phyloP scores from a whole-genome alignment of 1,139 yeast species.

The Pichia sp. region DNA sequence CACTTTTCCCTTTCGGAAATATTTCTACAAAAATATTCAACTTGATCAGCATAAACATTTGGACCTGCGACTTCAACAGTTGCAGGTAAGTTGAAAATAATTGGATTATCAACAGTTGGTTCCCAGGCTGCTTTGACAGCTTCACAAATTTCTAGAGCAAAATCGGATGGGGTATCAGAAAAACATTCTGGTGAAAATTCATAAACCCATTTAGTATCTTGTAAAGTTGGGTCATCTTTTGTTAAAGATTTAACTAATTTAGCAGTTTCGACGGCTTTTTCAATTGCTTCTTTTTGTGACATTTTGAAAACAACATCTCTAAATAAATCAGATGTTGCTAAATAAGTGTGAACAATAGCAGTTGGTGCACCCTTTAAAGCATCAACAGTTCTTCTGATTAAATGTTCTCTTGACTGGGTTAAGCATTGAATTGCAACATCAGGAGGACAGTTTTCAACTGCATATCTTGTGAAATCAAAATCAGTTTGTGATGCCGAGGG shows the following conservation, averaged over 20 bases:
- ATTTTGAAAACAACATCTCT: conserved; percentile 87
- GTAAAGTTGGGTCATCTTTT: conserved; percentile 74
- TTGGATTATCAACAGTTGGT: conserved; percentile 75
- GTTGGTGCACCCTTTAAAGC: conserved; percentile 81
- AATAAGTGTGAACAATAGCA: conserved; percentile 85
- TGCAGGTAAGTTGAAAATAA: conserved; percentile 93
- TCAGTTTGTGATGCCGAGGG: conserved; percentile 96
- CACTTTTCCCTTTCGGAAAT: conserved; percentile 80
- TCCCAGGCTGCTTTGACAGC: conserved; percentile 95
- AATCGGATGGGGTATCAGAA: conserved; percentile 81
- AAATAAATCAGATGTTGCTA: conserved; percentile 89
- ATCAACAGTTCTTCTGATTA: conserved; percentile 84
- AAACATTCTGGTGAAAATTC: conserved; percentile 96
- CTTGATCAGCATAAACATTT: conserved; percentile 92
- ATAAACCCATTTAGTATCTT: conserved; percentile 75
- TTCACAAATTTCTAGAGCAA: conserved; percentile 79
- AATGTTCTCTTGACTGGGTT: conserved; percentile 86
- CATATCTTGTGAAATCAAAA: conserved; percentile 90
- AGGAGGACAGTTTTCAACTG: conserved; percentile 87
- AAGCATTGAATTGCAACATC: conserved; percentile 90
- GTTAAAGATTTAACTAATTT: conserved; percentile 75
- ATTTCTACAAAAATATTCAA: conserved; percentile 78
- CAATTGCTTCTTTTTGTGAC: conserved; percentile 71
- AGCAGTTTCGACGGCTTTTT: conserved; percentile 77
- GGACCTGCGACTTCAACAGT: conserved; percentile 97